Base-by-base conservation (phyloP, 2,329 filamentous ascomycete genomes). In the Cercospora zeae-maydis region DNA sequence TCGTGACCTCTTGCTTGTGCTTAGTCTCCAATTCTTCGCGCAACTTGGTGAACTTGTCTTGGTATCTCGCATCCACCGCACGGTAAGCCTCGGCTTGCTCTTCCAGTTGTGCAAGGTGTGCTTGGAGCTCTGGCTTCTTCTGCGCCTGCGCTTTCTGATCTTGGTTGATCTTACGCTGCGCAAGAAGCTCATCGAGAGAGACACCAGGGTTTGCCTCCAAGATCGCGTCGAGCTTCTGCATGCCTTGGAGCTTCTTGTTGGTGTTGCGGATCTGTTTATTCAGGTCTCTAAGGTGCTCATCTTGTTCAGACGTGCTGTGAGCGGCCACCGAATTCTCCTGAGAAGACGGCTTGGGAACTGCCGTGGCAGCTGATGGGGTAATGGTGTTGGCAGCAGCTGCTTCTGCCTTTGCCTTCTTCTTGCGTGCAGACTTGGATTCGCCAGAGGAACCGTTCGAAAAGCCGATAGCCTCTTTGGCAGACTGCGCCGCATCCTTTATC, bases 211-310 rank as follows among this genome's bases (percentile, higher is more conserved):
- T 86, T 75, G 90, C 86, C 67, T 82, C 83, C 68, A 92, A 80
- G 69, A 93, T 80, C 55, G 81, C 72, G 70, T 92, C 88, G 73
- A 89, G 88, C 79, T 90, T 92, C 71, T 86, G 84, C 68, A 87
- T 87, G 75, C 88, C 87, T 74, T 84, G 81, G 88, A 98, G 88
- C 81, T 97, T 97, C 85, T 97, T 98, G 82, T 88, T 90, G 73
- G 95, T 81, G 78, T 95, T 96, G 74, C 93, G 92, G 72, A 97
- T 90, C 78, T 86, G 92, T 93, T 96, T 97, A 75, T 93, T 87
- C 55, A 98, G 83, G 76, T 98, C 93, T 75, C 88, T 92, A 75
- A 97, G 84, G 79, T 93, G 92, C 39, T 87, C 82, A 72, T 86
- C 92, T 75, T 97, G 93, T 66, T 80, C 81, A 66, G 76, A 73